Base-by-base conservation (phyloP, 257 asterid species). In the Solanum verrucosum region DNA sequence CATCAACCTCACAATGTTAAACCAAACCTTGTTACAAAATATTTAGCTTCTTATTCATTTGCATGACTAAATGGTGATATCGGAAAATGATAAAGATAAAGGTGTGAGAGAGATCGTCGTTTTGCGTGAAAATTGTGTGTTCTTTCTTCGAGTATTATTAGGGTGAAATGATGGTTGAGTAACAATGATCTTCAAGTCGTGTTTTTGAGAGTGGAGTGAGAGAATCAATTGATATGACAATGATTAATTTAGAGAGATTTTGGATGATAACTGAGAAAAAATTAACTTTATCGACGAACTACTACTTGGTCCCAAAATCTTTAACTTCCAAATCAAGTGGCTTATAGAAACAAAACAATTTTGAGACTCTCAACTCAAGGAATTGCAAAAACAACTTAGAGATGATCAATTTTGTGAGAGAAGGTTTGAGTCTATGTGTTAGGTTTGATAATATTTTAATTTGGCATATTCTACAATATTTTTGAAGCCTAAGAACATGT, bases 101-200 rank as follows among this genome's bases (percentile, higher is more conserved):
- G 56, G 56, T 46, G 56, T 13, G 56, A 46, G 56, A 44, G 52
- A 46, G 56, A 46, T 1, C 0, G 56, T 46, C 18, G 56, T 46
- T 12, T 44, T 12, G 52, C 0, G 18, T 12, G 52, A 44, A 44
- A 44, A 44, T 13, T 0, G 18, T 0, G 0, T 0, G 56, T 44
- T 13, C 56, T 46, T 46, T 46, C 56, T 13, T 4, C 18, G 7
- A 46, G 18, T 46, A 46, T 13, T 44, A 44, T 44, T 44, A 44
- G 52, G 52, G 52, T 44, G 16, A 44, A 12, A 46, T 46, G 56
- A 0, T 44, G 52, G 18, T 13, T 6, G 56, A 1, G 18, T 46
- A 46, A 46, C 56, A 44, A 44, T 44, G 56, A 44, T 44, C 56
- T 44, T 44, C 56, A 44, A 13, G 56, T 44, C 6, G 18, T 44